phyloP scores from a whole-genome alignment of 441 rosid species.

The Pelargonium myrrhifolium region DNA sequence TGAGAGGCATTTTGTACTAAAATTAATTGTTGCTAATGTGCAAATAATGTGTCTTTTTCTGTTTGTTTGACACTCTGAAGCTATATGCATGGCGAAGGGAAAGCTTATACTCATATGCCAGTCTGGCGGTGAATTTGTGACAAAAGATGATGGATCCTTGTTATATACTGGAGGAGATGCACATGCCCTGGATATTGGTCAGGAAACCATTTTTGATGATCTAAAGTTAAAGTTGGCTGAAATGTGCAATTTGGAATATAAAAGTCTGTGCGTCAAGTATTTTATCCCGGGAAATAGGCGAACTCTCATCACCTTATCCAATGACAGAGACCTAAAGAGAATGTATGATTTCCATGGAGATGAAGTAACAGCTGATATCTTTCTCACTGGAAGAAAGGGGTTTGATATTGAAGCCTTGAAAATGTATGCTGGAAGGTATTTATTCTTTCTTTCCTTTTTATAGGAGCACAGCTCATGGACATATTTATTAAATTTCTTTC shows the following conservation, averaged over 20 bases:
- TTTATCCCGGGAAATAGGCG: conserved; percentile 76
- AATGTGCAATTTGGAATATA: conserved; percentile 52
- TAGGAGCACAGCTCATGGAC: background rate
- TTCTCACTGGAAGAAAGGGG: conserved; percentile 52
- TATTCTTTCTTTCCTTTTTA: conserved; percentile 13
- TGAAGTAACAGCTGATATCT: conserved; percentile 70
- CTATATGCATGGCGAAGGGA: conserved; percentile 51
- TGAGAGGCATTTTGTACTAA: background rate
- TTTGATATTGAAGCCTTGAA: conserved; percentile 33
- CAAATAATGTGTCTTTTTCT: background rate
- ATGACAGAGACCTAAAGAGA: conserved; percentile 70
- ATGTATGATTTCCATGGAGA: conserved; percentile 66
- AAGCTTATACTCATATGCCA: conserved; percentile 90
- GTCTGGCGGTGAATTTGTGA: conserved; percentile 63
- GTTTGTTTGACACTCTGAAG: conserved; percentile 27
- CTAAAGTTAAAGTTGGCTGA: conserved; percentile 71
- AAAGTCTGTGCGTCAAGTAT: conserved; percentile 70
- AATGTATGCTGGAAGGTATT: conserved; percentile 39
- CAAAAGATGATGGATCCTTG: conserved; percentile 55
- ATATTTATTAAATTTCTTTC: background rate
- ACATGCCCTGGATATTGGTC: conserved; percentile 62
- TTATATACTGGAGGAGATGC: conserved; percentile 84
- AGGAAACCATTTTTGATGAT: conserved; percentile 54
- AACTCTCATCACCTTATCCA: conserved; percentile 61
- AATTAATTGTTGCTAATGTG: no score